Evolutionary conservation across 1,139 yeast species (phyloP).

Genomic region (Blastobotrys serpentis): DNA sequence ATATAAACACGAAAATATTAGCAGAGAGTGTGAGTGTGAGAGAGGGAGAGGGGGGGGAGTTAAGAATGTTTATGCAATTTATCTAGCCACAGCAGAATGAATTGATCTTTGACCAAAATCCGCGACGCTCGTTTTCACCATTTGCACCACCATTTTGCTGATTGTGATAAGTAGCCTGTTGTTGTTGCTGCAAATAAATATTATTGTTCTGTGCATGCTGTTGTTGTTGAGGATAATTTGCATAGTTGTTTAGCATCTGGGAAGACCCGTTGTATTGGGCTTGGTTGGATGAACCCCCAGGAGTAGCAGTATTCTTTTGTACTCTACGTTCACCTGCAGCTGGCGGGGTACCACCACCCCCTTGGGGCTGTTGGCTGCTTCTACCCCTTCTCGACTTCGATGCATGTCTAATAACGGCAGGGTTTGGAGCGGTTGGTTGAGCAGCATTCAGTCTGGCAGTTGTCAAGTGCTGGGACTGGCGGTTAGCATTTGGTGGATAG

Average conservation of each 20-base stretch:
- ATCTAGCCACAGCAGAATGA: slow-evolving; percentile 36
- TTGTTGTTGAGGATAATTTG: slow-evolving; percentile 23
- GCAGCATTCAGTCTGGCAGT: slow-evolving; percentile 30
- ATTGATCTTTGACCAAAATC: slow-evolving; percentile 36
- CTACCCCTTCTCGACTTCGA: slow-evolving; percentile 35
- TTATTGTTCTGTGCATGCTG: slow-evolving; percentile 12
- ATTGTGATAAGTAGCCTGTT: slow-evolving; percentile 21
- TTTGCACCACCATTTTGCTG: slow-evolving; percentile 19
- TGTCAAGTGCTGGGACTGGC: slow-evolving; percentile 31
- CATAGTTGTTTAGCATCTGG: slow-evolving; percentile 25
- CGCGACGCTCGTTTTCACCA: slow-evolving; percentile 31
- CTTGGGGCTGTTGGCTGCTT: slow-evolving; percentile 16
- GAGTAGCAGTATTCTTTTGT: slow-evolving; percentile 10
- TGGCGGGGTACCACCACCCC: slow-evolving; percentile 6
- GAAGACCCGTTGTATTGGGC: slow-evolving; percentile 23
- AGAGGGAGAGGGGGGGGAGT: no score
- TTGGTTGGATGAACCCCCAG: slow-evolving; percentile 18
- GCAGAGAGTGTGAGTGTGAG: neutral
- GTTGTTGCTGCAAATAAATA: slow-evolving; percentile 18
- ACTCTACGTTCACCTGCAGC: slow-evolving; percentile 12
- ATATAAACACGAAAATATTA: neutral
- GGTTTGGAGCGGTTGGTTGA: slow-evolving; percentile 32
- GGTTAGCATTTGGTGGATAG: slow-evolving; percentile 45
- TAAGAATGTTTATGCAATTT: neutral
- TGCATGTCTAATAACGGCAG: slow-evolving; percentile 36